phyloP scores from a whole-genome alignment of 148 eudicot species.

The Limonium bicolor region DNA sequence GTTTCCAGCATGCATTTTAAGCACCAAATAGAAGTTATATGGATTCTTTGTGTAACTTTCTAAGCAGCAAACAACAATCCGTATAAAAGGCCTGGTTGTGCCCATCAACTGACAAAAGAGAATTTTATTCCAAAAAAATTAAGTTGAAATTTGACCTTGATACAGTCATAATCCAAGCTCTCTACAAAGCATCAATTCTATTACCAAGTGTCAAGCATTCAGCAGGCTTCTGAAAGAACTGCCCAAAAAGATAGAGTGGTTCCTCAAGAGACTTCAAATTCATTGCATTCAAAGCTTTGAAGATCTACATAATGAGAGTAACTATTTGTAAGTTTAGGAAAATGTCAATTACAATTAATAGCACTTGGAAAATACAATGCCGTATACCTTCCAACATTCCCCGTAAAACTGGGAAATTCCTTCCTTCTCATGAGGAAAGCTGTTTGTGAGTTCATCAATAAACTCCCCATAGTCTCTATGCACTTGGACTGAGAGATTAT shows the following conservation, averaged over 20 bases:
- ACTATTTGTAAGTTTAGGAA: constrained; percentile 6
- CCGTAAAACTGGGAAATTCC: constrained; percentile 81
- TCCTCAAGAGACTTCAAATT: constrained; percentile 96
- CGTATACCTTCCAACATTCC: constrained; percentile 90
- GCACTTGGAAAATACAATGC: constrained; percentile 16
- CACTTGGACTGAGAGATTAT: constrained; percentile 64
- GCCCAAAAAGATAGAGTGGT: constrained; percentile 90
- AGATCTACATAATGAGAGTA: constrained; percentile 35
- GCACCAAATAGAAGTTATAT: too few relatives aligned
- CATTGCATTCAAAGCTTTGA: constrained; percentile 86
- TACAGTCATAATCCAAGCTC: too few relatives aligned
- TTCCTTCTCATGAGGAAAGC: constrained; percentile 82
- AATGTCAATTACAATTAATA: constrained; percentile 8
- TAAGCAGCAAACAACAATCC: too few relatives aligned
- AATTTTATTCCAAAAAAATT: too few relatives aligned
- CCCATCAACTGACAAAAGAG: too few relatives aligned
- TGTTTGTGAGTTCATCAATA: constrained; percentile 48
- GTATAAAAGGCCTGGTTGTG: too few relatives aligned
- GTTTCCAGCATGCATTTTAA: too few relatives aligned
- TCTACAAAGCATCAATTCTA: too few relatives aligned
- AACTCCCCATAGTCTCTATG: constrained; percentile 77
- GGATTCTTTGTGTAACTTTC: too few relatives aligned
- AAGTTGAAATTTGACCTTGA: too few relatives aligned
- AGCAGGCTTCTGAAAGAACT: constrained; percentile 83
- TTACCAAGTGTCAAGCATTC: constrained; percentile 97